Conservation (phyloP, 176 grass and related monocot genomes). For the Oryza officinalis region DNA sequence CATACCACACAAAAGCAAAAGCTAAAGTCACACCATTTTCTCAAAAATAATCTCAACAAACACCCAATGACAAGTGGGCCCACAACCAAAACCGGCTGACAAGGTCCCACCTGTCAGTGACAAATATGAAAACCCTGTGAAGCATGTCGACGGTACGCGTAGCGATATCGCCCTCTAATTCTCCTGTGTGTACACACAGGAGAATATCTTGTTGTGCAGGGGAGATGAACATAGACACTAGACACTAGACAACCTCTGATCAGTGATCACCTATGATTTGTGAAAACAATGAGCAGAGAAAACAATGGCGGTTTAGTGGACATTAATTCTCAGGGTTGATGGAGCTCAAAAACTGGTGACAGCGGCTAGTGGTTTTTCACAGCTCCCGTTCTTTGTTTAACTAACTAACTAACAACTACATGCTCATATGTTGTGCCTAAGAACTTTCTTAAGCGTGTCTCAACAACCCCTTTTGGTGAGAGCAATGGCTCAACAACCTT, state of each 20-base stretch:
- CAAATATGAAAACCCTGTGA: background rate
- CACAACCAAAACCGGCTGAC: background rate
- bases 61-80: background rate
- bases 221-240: background rate
- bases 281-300: background rate
- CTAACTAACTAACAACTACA: background rate
- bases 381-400: background rate
- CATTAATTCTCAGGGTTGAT: background rate
- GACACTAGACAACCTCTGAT: background rate
- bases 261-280: background rate
- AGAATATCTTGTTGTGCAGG: background rate
- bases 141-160: background rate
- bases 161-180: background rate
- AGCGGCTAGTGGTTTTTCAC: slow-evolving; percentile 10
- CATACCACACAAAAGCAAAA: background rate
- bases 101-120: background rate
- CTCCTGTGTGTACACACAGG: background rate
- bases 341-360: background rate
- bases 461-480: background rate
- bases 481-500: background rate
- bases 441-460: background rate
- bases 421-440: background rate
- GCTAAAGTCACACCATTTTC: background rate
- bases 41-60: background rate
- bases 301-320: background rate